A percentile compares a stretch with the other conserved stretches of the same genome.
These are phyloP conservation scores for Debaryomyces psychrophilus DNA, from an alignment of 1,139 yeast genomes.

Conservation along the genomic window DNA sequence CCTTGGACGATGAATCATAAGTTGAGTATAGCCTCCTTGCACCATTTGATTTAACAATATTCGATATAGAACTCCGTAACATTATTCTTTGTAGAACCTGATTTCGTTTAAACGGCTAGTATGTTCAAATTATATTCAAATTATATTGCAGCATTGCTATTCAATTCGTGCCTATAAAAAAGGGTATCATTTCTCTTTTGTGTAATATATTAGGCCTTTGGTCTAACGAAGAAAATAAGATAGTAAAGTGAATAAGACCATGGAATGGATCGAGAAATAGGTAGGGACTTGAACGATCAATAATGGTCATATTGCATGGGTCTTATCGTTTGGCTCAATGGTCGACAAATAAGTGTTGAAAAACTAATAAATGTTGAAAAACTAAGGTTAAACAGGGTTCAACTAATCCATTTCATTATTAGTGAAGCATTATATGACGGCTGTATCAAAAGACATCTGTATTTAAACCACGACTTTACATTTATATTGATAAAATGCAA, in stretches of 20 bases:
- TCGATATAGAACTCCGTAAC: neutral
- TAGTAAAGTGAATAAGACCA: no score
- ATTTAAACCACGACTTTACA: no score
- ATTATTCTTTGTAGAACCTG: neutral
- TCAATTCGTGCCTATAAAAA: no score
- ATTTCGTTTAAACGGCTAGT: neutral
- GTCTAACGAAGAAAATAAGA: neutral
- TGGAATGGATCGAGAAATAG: neutral
- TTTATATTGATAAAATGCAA: no score
- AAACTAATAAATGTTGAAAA: no score
- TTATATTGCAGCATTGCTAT: neutral
- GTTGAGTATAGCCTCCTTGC: constrained; percentile 3
- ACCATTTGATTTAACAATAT: neutral
- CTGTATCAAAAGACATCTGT: no score
- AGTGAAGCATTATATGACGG: no score
- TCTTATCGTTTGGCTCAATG: no score
- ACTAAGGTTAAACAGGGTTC: no score
- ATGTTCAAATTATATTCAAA: neutral
- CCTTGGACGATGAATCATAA: constrained; percentile 10
- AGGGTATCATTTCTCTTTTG: neutral
- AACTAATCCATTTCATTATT: no score
- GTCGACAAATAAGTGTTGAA: no score
- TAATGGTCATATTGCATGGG: no score
- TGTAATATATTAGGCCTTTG: neutral
- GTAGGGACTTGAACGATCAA: neutral